Evolutionary conservation across 202 grass and related monocot species (phyloP), one percentile per base, ranked within the genome.

Genomic region (Schoenoplectus tabernaemontani): DNA sequence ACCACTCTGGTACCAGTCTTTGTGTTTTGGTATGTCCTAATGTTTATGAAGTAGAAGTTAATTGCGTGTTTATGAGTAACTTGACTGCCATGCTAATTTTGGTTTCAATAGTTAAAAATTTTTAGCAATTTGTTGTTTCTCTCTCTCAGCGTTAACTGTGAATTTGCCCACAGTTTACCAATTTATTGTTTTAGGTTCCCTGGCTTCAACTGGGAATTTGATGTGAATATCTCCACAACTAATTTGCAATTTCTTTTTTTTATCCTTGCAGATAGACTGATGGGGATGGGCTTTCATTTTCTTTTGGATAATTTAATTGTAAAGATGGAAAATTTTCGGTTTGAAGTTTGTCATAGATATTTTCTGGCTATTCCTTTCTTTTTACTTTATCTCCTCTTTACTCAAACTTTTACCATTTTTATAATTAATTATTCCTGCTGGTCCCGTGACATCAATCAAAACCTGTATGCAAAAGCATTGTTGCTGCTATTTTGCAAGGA

Each of bases 261-360:
- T 48, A 48, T 71, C 43, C 24, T 72, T 72, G 68, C 42, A 50
- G 68, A 72, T 50, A 72, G 50, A 72, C n/a, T 43, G 64, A 71
- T 71, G 67, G 11, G 30, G 20, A 28, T 44, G 64, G 38, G 1
- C 19, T 37, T 44, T 22, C 19, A 68, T 19, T 39, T 68, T 42
- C 34, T 68, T 42, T 33, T 68, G n/a, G 19, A 36, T n/a, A 42
- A 68, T 32, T 20, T 43, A 68, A 22, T 68, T 43, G 17, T 68
- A 43, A 42, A 36, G n/a, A 37, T 64, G n/a, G 37, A 43, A 68
- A 23, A 11, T 12, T 41, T 43, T 22, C 0, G 1, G 23, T 17
- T 71, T 48, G 68, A 47, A 26, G 23, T 22, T 30, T 50, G 23
- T 48, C 43, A 72, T 44, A 72, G 43, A 64, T 37, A 46, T 12